Conservation (phyloP, 108 stramenopile genomes). For the Nitzschia inconspicua region DNA sequence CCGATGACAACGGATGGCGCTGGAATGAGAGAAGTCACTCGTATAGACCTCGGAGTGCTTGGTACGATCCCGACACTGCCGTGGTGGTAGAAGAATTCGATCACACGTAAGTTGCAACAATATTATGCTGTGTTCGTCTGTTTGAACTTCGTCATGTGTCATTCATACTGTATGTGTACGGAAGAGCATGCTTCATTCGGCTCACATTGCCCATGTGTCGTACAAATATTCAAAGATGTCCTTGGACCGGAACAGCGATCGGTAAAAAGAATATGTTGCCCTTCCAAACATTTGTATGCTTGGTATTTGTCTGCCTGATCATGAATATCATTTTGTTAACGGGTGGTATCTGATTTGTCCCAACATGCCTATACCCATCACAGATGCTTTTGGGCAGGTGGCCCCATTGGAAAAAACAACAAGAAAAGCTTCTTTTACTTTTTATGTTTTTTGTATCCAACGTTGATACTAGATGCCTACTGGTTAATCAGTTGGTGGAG, state of each 20-base stretch:
- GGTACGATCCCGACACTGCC: slow-evolving; percentile 81
- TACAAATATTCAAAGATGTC: slow-evolving; percentile 22
- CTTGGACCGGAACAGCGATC: slow-evolving; percentile 83
- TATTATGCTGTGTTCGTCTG: slow-evolving; percentile 1
- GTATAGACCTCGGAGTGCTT: slow-evolving; percentile 71
- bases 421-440: too few species aligned
- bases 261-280: slow-evolving; percentile 78
- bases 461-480: too few species aligned
- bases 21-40: slow-evolving; percentile 84
- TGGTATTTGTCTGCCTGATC: slow-evolving; percentile 23
- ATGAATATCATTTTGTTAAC: too few species aligned
- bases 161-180: not conserved
- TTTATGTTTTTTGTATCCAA: too few species aligned
- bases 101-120: slow-evolving; percentile 68
- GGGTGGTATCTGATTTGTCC: too few species aligned
- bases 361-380: too few species aligned
- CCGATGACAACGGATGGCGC: slow-evolving; percentile 46
- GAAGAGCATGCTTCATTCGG: not conserved
- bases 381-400: too few species aligned
- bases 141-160: not conserved
- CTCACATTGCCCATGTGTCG: not conserved
- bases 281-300: slow-evolving; percentile 53
- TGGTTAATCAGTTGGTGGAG: too few species aligned
- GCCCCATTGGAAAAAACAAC: too few species aligned
- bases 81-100: slow-evolving; percentile 89